Percentiles rank a stretch among this genome's conserved stretches.
Evolutionary conservation across 2,329 filamentous ascomycete genomes (phyloP).

Genomic region (Fusarium aywerte): DNA sequence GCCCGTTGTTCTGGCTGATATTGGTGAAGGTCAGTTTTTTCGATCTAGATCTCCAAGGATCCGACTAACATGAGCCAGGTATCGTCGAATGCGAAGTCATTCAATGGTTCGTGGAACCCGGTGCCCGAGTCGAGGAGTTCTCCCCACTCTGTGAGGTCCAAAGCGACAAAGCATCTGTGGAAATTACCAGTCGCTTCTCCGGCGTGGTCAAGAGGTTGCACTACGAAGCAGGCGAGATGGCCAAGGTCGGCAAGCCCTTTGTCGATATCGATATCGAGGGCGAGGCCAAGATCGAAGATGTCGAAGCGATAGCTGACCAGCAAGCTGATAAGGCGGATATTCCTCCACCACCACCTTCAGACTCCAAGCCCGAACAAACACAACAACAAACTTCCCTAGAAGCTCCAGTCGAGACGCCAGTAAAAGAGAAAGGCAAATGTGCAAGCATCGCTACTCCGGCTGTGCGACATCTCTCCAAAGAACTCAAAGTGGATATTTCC

Average conservation of each 20-base stretch:
- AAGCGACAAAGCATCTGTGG: conserved; percentile 89
- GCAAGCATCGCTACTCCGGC: conserved; percentile 88
- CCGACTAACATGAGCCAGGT: conserved; percentile 62
- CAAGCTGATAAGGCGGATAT: conserved; percentile 47
- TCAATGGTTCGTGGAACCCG: conserved; percentile 98
- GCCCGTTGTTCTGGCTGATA: conserved; percentile 84
- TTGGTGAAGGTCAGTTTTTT: conserved; percentile 76
- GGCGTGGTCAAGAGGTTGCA: conserved; percentile 96
- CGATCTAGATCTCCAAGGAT: background rate
- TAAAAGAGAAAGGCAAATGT: conserved; percentile 67
- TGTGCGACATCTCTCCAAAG: conserved; percentile 86
- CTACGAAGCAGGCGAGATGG: conserved; percentile 96
- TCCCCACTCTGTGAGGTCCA: conserved; percentile 98
- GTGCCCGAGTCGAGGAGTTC: conserved; percentile 96
- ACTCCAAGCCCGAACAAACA: conserved; percentile 25
- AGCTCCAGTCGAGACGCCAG: conserved; percentile 20
- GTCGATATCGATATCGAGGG: conserved; percentile 95
- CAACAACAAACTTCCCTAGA: conserved; percentile 6
- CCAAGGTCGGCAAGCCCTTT: conserved; percentile 91
- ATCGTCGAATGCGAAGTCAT: conserved; percentile 99
- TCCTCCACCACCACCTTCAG: conserved; percentile 37
- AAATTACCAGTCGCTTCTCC: conserved; percentile 96
- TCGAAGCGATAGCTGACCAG: conserved; percentile 51
- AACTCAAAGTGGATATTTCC: conserved; percentile 79
- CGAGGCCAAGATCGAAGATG: conserved; percentile 64